These are phyloP conservation scores for Phytophthora nicotianae DNA, from an alignment of 352 stramenopile species.

Conservation along the genomic window DNA sequence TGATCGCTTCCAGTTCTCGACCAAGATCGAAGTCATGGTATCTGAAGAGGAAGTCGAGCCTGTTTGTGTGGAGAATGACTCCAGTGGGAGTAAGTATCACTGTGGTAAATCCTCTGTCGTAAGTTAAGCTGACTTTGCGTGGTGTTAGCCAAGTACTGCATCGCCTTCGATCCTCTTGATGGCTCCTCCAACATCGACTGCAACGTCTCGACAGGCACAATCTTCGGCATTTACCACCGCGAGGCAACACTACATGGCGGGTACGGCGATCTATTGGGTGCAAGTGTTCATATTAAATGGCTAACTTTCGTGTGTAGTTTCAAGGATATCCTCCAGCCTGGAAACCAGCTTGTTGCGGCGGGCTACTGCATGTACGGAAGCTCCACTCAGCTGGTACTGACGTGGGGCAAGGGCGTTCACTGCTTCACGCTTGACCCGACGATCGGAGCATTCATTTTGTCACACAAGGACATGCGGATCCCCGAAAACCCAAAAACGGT, in stretches of 20 bases:
- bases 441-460: slow-evolving; percentile 98
- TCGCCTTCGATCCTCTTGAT: slow-evolving; percentile 98
- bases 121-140: too few relatives aligned
- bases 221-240: slow-evolving; percentile 97
- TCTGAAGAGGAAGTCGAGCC: slow-evolving; percentile 98
- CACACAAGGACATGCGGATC: slow-evolving; percentile 93
- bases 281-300: not conserved
- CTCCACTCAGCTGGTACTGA: slow-evolving; percentile 97
- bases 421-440: slow-evolving; percentile 98
- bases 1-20: slow-evolving; percentile 76
- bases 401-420: slow-evolving; percentile 93
- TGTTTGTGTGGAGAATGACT: slow-evolving; percentile 90
- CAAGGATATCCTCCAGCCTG: slow-evolving; percentile 93
- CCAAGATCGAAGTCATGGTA: slow-evolving; percentile 96
- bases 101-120: too few relatives aligned
- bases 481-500: slow-evolving; percentile 90
- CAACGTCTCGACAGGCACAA: slow-evolving; percentile 98
- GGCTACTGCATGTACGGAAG: slow-evolving; percentile 99
- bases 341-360: slow-evolving; percentile 93
- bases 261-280: slow-evolving; percentile 23
- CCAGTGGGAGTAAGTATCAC: slow-evolving; percentile 43
- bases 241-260: slow-evolving; percentile 37
- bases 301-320: slow-evolving; percentile 41
- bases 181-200: slow-evolving; percentile 99
- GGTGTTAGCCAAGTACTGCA: slow-evolving; percentile 92